Evolutionary conservation across 1,284 basidiomycete genomes (phyloP).

Genomic region (Tranzscheliella williamsii): DNA sequence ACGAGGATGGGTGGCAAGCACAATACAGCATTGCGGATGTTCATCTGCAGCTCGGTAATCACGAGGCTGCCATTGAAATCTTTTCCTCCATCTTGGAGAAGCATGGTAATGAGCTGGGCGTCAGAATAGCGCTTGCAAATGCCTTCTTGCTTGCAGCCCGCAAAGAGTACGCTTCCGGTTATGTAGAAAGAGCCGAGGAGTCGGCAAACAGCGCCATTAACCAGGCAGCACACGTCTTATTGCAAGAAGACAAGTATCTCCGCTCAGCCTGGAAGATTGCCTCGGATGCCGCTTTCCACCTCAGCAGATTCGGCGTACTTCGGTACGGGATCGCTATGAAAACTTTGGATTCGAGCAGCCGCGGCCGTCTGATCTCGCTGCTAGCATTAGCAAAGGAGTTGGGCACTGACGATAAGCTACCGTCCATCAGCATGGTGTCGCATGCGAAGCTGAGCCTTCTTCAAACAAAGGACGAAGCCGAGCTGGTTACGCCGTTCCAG

Average conservation of each 20-base stretch:
- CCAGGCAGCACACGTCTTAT: slow-evolving; percentile 66
- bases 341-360: not conserved
- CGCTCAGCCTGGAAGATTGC: slow-evolving; percentile 77
- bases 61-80: slow-evolving; percentile 73
- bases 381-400: slow-evolving; percentile 29
- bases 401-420: slow-evolving; percentile 44
- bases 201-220: slow-evolving; percentile 71
- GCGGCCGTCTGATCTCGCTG: slow-evolving; percentile 4
- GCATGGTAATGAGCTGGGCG: slow-evolving; percentile 70
- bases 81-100: slow-evolving; percentile 69
- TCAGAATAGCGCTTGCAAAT: slow-evolving; percentile 75
- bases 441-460: slow-evolving; percentile 5
- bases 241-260: slow-evolving; percentile 64
- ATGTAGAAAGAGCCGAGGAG: slow-evolving; percentile 73
- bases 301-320: slow-evolving; percentile 37
- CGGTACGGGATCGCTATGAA: too few relatives aligned
- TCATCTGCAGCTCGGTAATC: slow-evolving; percentile 77
- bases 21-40: slow-evolving; percentile 83
- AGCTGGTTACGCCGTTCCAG: slow-evolving; percentile 8
- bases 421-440: slow-evolving; percentile 37
- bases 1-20: slow-evolving; percentile 74
- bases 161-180: slow-evolving; percentile 71
- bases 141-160: slow-evolving; percentile 75
- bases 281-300: slow-evolving; percentile 73
- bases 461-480: not conserved